Evolutionary conservation across 148 eudicot genomes (phyloP), one percentile per base, ranked within the genome.

Genomic region (Nepenthes gracilis): DNA sequence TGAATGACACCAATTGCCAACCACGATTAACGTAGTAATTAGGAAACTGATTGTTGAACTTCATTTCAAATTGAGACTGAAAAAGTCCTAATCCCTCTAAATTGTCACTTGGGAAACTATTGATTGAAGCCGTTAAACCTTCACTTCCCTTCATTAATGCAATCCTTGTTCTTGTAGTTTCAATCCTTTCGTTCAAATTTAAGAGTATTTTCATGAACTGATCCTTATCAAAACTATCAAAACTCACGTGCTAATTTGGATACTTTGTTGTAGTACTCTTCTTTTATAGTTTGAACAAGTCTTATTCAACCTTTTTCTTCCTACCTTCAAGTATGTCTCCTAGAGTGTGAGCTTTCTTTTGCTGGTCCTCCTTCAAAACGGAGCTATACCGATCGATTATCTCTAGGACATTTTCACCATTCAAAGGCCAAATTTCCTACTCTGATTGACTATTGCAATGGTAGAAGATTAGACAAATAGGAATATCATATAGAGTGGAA

Each of bases 401-500:
- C 35, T 53, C n/a, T 6, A 37, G 61, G 9, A 58, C 61, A 3
- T 4, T 14, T 33, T 57, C 47, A 2, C 35, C 54, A 7, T 5
- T 10, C 9, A 9, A 8, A 2, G 61, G n/a, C 11, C 12, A 32
- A 1, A 45, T 37, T 5, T 40, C 35, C n/a, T 43, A 43, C 11
- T 49, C 53, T 1, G 53, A 6, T 5, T 2, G 15, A 11, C 34
- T 43, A 45, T 2, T 2, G 51, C 35, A 57, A 45, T 66, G 67
- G 52, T 70, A 70, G 32, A 75, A 59, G 33, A 75, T 71, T 0
- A 60, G 35, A 43, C 75, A 70, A 49, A 51, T n/a, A 0, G 71
- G 68, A 4, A 70, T 67, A 43, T 67, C 13, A 15, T 75, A 75
- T 43, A 75, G 51, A 32, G 47, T 59, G 4, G 79, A 70, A 2